Evolutionary conservation across 2,329 filamentous ascomycete species (phyloP), one percentile per base, ranked within the genome.

Genomic region (Aspergillus luchuensis): DNA sequence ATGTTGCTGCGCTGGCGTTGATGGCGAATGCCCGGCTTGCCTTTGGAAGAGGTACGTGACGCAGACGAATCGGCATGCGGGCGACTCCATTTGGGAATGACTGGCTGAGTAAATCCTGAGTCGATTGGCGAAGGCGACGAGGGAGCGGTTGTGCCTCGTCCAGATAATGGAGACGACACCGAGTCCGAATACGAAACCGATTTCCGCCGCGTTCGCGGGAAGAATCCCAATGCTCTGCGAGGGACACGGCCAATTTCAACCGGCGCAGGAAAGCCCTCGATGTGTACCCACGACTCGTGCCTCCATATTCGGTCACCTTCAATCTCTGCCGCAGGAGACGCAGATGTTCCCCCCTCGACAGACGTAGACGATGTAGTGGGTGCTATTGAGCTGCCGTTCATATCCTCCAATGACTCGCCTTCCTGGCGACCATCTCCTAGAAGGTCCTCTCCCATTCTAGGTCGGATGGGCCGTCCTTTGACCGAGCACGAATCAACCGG

Each of bases 141-240:
- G 65, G 68, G 67, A 25, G 65, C 66, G 21, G 62, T 67, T 66
- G 79, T 30, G 72, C 68, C 67, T 56, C 61, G 69, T 69, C 57
- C 70, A 58, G 62, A 72, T 61, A 59, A 73, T 65, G 45, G 74
- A 66, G 21, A 73, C 69, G 57, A 61, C 47, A 87, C 83, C 2
- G 90, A 90, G 56, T 85, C 84, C 1, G 87, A 87, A 68, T 84
- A 81, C 8, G 85, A 78, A 5, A 74, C 71, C 64, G 90, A 95
- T 88, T 95, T 95, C 87, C 93, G 91, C 72, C 92, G 84, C 19
- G 92, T 86, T 7, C 93, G 93, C 3, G 94, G 94, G 71, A 98
- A 98, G 77, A 94, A 98, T 23, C 93, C 94, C 48, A 97, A 83
- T 2, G 89, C 85, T 76, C 89, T 88, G 59, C 91, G 87, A 21